Evolutionary conservation across 106 monocot species (phyloP), one percentile per base, ranked within the genome.

Genomic region (Triglochin maritima): DNA sequence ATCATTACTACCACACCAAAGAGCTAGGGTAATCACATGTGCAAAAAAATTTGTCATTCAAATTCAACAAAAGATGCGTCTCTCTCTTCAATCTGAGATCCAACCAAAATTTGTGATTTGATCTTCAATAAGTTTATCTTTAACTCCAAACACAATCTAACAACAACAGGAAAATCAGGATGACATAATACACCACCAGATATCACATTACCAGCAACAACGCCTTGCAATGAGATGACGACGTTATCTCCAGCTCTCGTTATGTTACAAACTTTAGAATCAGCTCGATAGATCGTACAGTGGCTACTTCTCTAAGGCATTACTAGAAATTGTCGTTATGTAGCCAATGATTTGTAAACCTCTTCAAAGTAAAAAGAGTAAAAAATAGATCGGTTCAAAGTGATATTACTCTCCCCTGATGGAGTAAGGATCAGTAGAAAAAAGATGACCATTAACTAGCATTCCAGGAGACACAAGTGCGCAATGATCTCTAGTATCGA

Each of bases 221-320:
- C 60, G 16, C 87, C 85, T 15, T 87, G 85, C 71, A 94, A 81
- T 73, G 83, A 64, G 54, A 87, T 62, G 50, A 75, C 72, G n/a
- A 90, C 79, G 72, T 87, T 83, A 56, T 90, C 94, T 53, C 94
- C 94, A 65, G 94, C 90, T 79, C 82, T 89, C 17, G 94, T 87
- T 43, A 71, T 15, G 66, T 14, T 77, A 66, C 90, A 94, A 29
- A 65, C 46, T 54, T 45, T 41, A 16, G 83, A 84, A 73, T 87
- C 87, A 50, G 74, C 75, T 85, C 79, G 9, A 94, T 87, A n/a
- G 76, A 72, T 16, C 81, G 78, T 55, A 94, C 79, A n/a, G 79
- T 79, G 46, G 78, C 84, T 55, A 79, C 13, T 45, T 85, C 78
- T 58, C 94, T 79, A n/a, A n/a, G n/a, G n/a, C 89, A 95, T 87